Evolutionary conservation across 2,329 filamentous ascomycete genomes (phyloP).

Genomic region (Acarospora socialis): DNA sequence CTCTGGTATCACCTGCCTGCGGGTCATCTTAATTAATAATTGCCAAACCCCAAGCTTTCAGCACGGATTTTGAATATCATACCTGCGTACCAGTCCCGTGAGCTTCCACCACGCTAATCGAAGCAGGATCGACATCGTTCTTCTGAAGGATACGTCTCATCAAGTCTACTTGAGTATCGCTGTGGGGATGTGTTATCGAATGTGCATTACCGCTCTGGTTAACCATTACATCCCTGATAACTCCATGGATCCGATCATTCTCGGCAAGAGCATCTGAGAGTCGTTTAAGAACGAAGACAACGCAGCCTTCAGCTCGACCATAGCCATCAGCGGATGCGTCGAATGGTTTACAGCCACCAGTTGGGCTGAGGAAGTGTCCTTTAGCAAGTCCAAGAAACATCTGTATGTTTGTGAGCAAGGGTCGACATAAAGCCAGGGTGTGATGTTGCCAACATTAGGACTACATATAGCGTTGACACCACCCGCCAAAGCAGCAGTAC

Average conservation of each 20-base stretch:
- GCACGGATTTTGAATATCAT: too few relatives aligned
- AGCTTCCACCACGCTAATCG: slow-evolving; percentile 22
- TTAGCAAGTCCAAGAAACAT: slow-evolving; percentile 21
- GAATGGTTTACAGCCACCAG: slow-evolving; percentile 34
- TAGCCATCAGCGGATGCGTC: slow-evolving; percentile 37
- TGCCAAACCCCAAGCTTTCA: too few relatives aligned
- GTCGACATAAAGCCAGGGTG: neutral
- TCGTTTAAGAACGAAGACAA: slow-evolving; percentile 33
- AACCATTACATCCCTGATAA: slow-evolving; percentile 21
- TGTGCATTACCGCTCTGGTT: slow-evolving; percentile 24
- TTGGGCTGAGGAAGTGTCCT: slow-evolving; percentile 29
- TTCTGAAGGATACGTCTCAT: slow-evolving; percentile 18
- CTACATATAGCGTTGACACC: slow-evolving; percentile 23
- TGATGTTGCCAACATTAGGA: slow-evolving; percentile 14
- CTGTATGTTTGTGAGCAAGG: neutral
- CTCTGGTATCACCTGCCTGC: slow-evolving; percentile 22
- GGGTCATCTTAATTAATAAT: too few relatives aligned
- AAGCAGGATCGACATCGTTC: slow-evolving; percentile 15
- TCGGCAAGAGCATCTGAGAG: slow-evolving; percentile 32
- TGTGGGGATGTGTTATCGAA: slow-evolving; percentile 14
- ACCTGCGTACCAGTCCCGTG: slow-evolving; percentile 23
- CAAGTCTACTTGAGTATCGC: slow-evolving; percentile 18
- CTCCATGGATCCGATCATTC: slow-evolving; percentile 30
- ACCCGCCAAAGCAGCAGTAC: slow-evolving; percentile 21
- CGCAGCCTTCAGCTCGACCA: slow-evolving; percentile 36